Percentiles rank a stretch among this genome's conserved stretches.
phyloP scores from a whole-genome alignment of 129 eudicot species.

The Apium graveolens region DNA sequence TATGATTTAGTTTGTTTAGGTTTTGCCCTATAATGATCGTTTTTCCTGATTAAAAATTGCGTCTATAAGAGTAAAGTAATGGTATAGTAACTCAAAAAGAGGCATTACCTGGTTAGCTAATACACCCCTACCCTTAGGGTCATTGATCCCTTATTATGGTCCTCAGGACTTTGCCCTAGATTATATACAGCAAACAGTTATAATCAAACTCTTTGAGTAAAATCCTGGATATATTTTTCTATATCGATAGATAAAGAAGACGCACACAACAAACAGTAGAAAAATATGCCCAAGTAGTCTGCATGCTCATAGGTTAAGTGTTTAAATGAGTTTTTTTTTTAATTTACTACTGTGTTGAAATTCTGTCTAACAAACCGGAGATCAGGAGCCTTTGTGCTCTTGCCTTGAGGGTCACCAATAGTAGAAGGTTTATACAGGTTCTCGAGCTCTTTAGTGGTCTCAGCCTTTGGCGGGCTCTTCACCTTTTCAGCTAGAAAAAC shows the following conservation, averaged over 20 bases:
- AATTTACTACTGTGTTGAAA: too few relatives aligned
- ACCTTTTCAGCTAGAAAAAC: background rate
- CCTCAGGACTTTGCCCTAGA: background rate
- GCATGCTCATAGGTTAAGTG: background rate
- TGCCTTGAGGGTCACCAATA: constrained; percentile 23
- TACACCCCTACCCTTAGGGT: background rate
- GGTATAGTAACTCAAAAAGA: background rate
- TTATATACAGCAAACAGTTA: background rate
- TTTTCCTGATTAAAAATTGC: background rate
- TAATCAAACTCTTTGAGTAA: background rate
- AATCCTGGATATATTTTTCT: background rate
- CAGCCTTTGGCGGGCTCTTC: constrained; percentile 2
- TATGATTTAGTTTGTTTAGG: background rate
- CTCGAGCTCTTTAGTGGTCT: background rate
- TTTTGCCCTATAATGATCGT: background rate
- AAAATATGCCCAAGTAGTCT: background rate
- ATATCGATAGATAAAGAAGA: background rate
- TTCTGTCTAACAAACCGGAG: constrained; percentile 43
- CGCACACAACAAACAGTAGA: background rate
- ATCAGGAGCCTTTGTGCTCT: constrained; percentile 34
- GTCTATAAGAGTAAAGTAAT: background rate
- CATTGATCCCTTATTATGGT: background rate
- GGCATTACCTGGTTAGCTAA: background rate
- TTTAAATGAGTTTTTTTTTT: too few relatives aligned
- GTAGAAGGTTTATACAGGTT: constrained; percentile 11